Percentiles rank a stretch among this genome's conserved stretches.
Conservation (phyloP, 2,329 filamentous ascomycete genomes). For the Sporothrix curviconia region DNA sequence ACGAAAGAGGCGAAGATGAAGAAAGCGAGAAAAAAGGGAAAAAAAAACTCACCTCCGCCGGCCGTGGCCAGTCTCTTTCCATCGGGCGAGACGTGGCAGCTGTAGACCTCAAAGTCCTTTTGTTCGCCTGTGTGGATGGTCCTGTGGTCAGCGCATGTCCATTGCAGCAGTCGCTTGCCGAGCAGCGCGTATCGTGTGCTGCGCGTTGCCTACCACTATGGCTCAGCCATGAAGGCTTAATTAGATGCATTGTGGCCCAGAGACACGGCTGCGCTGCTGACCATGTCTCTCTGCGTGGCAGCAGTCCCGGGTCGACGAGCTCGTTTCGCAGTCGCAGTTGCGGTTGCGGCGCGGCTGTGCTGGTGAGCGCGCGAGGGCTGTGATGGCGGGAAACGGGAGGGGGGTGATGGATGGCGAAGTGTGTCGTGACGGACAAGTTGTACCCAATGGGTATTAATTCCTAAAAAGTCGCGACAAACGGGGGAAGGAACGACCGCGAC, state of each 20-base stretch:
- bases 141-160: not conserved
- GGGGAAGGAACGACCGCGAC: not conserved
- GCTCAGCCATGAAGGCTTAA: constrained; percentile 92
- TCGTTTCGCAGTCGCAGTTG: not conserved
- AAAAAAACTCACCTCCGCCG: constrained; percentile 64
- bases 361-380: not conserved
- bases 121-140: constrained; percentile 62
- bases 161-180: too few relatives aligned
- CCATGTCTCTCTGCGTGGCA: constrained; percentile 20
- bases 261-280: constrained; percentile 13
- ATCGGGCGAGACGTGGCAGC: constrained; percentile 93
- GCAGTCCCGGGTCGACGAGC: not conserved
- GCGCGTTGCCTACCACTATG: constrained; percentile 62
- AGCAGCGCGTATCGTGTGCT: too few relatives aligned
- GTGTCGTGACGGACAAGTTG: not conserved
- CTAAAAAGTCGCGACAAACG: constrained; percentile 5
- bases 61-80: constrained; percentile 87
- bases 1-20: not conserved
- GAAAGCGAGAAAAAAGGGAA: not conserved
- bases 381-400: not conserved
- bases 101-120: constrained; percentile 98
- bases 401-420: not conserved
- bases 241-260: constrained; percentile 64
- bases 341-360: too few relatives aligned
- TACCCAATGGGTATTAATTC: too few relatives aligned